Evolutionary conservation across 164 flowering plant species (phyloP), one percentile per base, ranked within the genome.

Genomic region (grape (Vitis vinifera)): DNA sequence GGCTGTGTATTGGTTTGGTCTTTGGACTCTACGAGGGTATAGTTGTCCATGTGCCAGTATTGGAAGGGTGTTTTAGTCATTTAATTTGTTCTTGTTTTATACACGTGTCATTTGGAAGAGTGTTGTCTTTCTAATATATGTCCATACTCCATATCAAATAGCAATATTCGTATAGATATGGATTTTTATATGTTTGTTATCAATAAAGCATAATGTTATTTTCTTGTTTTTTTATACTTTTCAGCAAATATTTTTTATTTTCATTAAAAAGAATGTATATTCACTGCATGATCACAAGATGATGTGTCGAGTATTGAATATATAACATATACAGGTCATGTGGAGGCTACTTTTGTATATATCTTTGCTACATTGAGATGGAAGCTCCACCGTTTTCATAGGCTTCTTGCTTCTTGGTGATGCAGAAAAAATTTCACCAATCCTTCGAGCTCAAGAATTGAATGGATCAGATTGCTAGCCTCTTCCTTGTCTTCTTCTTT

Each of bases 311-410:
- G 70, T 37, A 52, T 62, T 52, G 48, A 68, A 27, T 59, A 27
- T 3, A 37, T 13, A 59, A 13, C 69, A 72, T 68, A 23, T 71
- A 76, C 72, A 71, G 62, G 67, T 47, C 15, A 65, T 68, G 51
- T 59, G 5, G 44, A 31, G 63, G 27, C 6, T 52, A 19, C 58
- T 65, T 60, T 3, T 11, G 44, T 37, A 6, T 37, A 37, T 37
- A 37, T 37, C 44, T 37, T 37, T 37, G 44, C 44, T 4, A 37
- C 4, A 37, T 37, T 37, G 44, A 37, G 44, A 37, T 37, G 17
- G 15, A 23, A 7, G 17, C n/a, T 2, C 17, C 5, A 10, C 19
- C 50, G 12, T 65, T 10, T 10, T 52, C 50, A 31, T 52, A n/a
- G 37, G 49, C 3, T 30, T 15, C 47, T 19, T 29, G 59, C 57